Evolutionary conservation across 495 filamentous ascomycete species (phyloP).

Genomic region (Astrothelium subdiscretum): DNA sequence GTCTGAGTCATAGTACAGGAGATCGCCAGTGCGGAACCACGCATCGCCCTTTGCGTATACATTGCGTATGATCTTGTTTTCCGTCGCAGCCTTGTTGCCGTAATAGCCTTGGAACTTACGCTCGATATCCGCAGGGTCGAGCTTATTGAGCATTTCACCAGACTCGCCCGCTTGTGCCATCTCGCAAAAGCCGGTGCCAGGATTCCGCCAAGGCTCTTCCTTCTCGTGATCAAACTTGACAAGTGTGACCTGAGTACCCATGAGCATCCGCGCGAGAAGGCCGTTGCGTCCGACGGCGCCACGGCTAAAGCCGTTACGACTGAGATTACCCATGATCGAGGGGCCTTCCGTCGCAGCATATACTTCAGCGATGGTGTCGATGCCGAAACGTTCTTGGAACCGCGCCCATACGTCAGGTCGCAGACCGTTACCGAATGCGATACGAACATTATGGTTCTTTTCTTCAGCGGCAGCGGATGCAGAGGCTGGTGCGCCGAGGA

Average conservation of each 20-base stretch:
- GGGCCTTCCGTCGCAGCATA: slow-evolving; percentile 81
- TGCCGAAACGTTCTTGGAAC: slow-evolving; percentile 79
- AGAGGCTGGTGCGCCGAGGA: slow-evolving; percentile 61
- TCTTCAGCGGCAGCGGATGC: slow-evolving; percentile 46
- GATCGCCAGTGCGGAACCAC: slow-evolving; percentile 67
- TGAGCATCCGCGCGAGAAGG: slow-evolving; percentile 27
- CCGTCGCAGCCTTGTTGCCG: slow-evolving; percentile 51
- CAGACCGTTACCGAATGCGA: slow-evolving; percentile 88
- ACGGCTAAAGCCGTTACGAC: slow-evolving; percentile 58
- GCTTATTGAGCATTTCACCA: slow-evolving; percentile 67
- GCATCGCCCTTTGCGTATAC: slow-evolving; percentile 65
- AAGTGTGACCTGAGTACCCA: slow-evolving; percentile 41
- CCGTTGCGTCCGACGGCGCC: slow-evolving; percentile 81
- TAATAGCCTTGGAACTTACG: slow-evolving; percentile 59
- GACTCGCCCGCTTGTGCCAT: slow-evolving; percentile 48
- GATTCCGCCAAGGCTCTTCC: slow-evolving; percentile 57
- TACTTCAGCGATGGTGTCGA: slow-evolving; percentile 74
- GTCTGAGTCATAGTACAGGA: slow-evolving; percentile 49
- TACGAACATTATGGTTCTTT: slow-evolving; percentile 58
- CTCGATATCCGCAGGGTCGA: slow-evolving; percentile 54
- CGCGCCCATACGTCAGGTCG: slow-evolving; percentile 84
- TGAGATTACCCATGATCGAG: slow-evolving; percentile 61
- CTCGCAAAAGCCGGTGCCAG: slow-evolving; percentile 61
- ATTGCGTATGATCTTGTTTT: slow-evolving; percentile 56
- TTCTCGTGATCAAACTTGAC: slow-evolving; percentile 64